These are phyloP conservation scores for Vaccinium darrowii DNA, from an alignment of 148 eudicot genomes.

Conservation along the genomic window DNA sequence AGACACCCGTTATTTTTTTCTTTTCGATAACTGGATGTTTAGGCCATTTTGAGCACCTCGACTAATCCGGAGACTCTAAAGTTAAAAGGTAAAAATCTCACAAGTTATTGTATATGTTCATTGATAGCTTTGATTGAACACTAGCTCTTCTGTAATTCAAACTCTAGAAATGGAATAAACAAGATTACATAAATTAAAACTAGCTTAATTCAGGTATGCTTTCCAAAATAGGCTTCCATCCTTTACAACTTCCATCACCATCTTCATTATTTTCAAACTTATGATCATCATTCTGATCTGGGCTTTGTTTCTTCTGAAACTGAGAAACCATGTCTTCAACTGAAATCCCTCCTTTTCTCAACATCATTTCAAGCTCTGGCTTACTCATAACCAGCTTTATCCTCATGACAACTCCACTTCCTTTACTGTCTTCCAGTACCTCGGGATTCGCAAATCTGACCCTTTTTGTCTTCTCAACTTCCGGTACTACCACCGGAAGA, in stretches of 20 bases:
- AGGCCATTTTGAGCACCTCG: too few species aligned
- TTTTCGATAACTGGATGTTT: too few species aligned
- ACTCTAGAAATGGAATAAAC: not conserved
- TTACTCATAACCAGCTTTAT: slow-evolving; percentile 65
- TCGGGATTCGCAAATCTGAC: slow-evolving; percentile 26
- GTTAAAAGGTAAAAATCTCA: not conserved
- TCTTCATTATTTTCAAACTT: slow-evolving; percentile 7
- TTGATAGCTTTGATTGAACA: not conserved
- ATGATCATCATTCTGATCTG: not conserved
- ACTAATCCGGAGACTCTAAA: too few species aligned
- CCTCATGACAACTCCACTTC: slow-evolving; percentile 34
- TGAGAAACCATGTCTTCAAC: slow-evolving; percentile 40
- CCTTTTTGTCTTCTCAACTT: slow-evolving; percentile 29
- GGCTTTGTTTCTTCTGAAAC: slow-evolving; percentile 25
- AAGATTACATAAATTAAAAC: not conserved
- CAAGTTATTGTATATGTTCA: not conserved
- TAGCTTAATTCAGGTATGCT: slow-evolving; percentile 51
- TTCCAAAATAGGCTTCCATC: slow-evolving; percentile 48
- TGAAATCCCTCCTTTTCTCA: slow-evolving; percentile 41
- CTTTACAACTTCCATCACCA: not conserved
- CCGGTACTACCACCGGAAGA: slow-evolving; percentile 17
- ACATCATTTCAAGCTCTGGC: slow-evolving; percentile 60
- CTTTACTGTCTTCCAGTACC: slow-evolving; percentile 16
- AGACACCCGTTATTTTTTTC: too few species aligned
- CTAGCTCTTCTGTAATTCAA: not conserved